Evolutionary conservation across 2,329 filamentous ascomycete genomes (phyloP), one percentile per base, ranked within the genome.

Genomic region (Dendryphion nanum): DNA sequence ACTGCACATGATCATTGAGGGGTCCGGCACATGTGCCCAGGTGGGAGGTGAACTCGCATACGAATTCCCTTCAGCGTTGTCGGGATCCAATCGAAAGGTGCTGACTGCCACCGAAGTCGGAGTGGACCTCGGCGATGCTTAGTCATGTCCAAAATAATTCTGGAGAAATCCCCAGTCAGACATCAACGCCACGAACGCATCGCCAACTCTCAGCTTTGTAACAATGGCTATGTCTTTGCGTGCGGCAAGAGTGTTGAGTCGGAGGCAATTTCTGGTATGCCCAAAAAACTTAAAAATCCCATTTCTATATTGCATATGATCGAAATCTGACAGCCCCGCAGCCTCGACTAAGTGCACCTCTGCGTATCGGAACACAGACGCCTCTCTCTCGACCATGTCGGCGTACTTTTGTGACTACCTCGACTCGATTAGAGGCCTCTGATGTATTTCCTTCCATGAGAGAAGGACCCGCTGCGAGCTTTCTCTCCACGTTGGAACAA

Each of bases 401-500:
- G 19, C 58, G 59, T 38, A 26, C 56, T 20, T 61, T 64, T 42
- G 45, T 42, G 30, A 55, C 57, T 5, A 50, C 51, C 4, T 20
- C 40, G n/a, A 31, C 39, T 19, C 55, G 52, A 23, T 40, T 40
- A 33, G 53, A 63, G 8, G 38, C 47, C 4, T 55, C 58, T 7
- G 57, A 64, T 33, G 62, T 66, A 41, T 86, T 86, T 55, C 79
- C 80, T 41, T 76, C 82, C 2, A 78, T 85, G 59, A 72, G 79
- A 39, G 76, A 84, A 42, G 77, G 77, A 46, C 65, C 76, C 2
- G 56, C 68, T 4, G 71, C 89, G 13, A 80, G 86, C 53, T 82
- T 89, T 42, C 78, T 95, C 45, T 81, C 94, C 48, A 81, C 85
- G 28, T 83, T 87, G 21, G 78, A 63, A 32, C 57, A 66, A 14